A percentile compares a stretch with the other conserved stretches of the same genome.
phyloP scores from a whole-genome alignment of 1,284 basidiomycete species.

The Heterobasidion occidentale region DNA sequence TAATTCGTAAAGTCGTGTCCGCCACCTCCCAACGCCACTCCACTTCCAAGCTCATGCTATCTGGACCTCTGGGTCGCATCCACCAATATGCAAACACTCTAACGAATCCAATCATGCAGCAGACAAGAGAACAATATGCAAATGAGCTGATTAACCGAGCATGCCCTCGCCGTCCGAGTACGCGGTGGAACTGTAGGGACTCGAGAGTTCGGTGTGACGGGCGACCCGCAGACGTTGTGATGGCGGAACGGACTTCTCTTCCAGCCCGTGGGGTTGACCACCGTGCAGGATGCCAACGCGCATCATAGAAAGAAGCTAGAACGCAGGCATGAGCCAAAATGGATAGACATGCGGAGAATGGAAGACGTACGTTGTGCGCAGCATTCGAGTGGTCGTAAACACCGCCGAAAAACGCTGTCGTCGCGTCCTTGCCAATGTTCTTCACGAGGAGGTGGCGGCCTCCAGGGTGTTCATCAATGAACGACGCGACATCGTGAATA shows the following conservation, averaged over 20 bases:
- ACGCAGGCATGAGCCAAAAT: neutral
- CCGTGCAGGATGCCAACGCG: slow-evolving; percentile 83
- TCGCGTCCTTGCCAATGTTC: slow-evolving; percentile 75
- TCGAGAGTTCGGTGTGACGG: slow-evolving; percentile 52
- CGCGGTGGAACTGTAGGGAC: slow-evolving; percentile 33
- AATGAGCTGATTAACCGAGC: slow-evolving; percentile 15
- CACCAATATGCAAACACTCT: neutral
- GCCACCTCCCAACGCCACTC: too few relatives aligned
- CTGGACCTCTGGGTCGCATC: too few relatives aligned
- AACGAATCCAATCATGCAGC: neutral
- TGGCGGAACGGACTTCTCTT: slow-evolving; percentile 30
- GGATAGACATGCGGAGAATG: neutral
- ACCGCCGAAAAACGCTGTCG: slow-evolving; percentile 90
- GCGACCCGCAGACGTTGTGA: slow-evolving; percentile 29
- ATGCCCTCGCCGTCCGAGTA: slow-evolving; percentile 30
- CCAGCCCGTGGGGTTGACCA: slow-evolving; percentile 39
- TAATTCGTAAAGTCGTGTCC: too few relatives aligned
- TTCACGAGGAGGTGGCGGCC: slow-evolving; percentile 63
- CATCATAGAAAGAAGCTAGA: slow-evolving; percentile 76
- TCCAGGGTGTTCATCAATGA: slow-evolving; percentile 88
- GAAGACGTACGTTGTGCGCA: slow-evolving; percentile 66
- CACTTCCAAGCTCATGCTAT: too few relatives aligned
- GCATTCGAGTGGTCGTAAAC: slow-evolving; percentile 93
- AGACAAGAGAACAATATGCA: neutral
- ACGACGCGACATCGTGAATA: slow-evolving; percentile 85